phyloP scores from a whole-genome alignment of 495 filamentous ascomycete genomes.

The Xylaria scruposa region DNA sequence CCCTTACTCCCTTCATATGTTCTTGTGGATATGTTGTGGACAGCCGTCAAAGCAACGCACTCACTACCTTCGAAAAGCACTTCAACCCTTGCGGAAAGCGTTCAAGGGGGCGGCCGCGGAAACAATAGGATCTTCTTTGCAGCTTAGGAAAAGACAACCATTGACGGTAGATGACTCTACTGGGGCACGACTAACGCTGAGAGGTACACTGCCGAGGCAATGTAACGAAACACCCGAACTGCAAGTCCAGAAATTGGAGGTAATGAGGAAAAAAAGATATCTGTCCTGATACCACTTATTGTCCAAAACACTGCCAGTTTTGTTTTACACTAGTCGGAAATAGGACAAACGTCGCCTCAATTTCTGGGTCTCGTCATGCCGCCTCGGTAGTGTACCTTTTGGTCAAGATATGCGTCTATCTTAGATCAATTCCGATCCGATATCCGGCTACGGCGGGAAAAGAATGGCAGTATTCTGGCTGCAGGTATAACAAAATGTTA shows the following conservation, averaged over 20 bases:
- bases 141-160: background rate
- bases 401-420: background rate
- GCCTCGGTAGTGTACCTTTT: background rate
- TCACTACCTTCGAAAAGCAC: background rate
- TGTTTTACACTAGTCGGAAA: no score
- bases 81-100: background rate
- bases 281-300: no score
- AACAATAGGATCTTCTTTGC: background rate
- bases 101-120: background rate
- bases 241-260: no score
- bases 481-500: no score
- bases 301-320: no score
- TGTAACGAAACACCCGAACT: no score
- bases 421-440: background rate
- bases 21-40: background rate
- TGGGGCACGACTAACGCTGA: background rate
- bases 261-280: no score
- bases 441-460: no score
- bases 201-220: no score
- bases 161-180: background rate
- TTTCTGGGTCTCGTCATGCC: no score
- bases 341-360: no score
- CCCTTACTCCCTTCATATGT: background rate
- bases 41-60: background rate
- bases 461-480: no score